Evolutionary conservation across 495 filamentous ascomycete genomes (phyloP), one percentile per base, ranked within the genome.

Genomic region (Darksidea phi): DNA sequence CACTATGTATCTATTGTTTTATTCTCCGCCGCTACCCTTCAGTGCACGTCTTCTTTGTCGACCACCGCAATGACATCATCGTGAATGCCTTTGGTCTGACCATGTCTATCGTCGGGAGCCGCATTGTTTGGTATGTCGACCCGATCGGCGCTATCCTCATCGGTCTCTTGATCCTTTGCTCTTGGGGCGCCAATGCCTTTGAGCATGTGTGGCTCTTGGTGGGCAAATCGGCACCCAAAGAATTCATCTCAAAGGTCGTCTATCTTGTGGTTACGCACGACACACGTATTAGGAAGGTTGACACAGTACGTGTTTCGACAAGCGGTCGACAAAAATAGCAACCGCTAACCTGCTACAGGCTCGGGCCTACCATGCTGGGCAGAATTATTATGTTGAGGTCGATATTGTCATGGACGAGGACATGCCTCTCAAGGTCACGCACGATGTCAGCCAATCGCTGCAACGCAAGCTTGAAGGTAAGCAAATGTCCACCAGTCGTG

Each of bases 241-340:
- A 81, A 49, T 84, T 80, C 52, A 71, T 83, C 28, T 78, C 79
- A 50, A 83, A 83, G 73, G 73, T 81, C 67, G 79, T 84, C 55
- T 84, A 82, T 64, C 75, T 84, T 59, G 70, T 75, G 63, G 73
- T 83, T 69, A 82, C 79, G 6, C 81, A 82, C 59, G 79, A 82
- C 50, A 69, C 73, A 37, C 72, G 71, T 21, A 79, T 82, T 51
- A 62, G 64, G 57, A 82, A 84, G 61, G 79, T 84, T 32, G 80
- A 83, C 48, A 84, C 79, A 25, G 72, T 75, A 69, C 54, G 23
- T 54, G 47, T 57, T 54, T 55, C 32, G 20, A 52, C 25, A n/a
- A 20, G 24, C 18, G 21, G 7, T 20, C 13, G 38, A 32, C 41
- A 36, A 21, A 36, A 43, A 38, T 45, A 37, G 26, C 46, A 50